Percentiles rank a stretch among this genome's conserved stretches.
Conservation (phyloP, 2,329 filamentous ascomycete genomes). For the Talaromyces sp. region DNA sequence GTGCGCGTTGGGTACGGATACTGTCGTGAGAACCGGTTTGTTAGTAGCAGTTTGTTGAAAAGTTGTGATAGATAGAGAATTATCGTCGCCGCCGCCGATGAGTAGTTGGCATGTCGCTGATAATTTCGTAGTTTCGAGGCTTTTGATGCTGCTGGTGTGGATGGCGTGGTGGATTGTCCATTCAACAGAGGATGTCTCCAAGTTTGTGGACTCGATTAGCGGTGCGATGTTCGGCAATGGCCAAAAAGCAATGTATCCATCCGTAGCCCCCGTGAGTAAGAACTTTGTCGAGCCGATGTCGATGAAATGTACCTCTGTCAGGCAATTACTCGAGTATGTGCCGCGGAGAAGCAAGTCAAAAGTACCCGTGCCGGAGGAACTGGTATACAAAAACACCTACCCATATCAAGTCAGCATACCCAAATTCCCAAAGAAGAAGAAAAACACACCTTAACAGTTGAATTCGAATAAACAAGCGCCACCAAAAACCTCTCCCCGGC, state of each 20-base stretch:
- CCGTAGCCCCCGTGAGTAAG: constrained; percentile 66
- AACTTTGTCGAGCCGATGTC: constrained; percentile 39
- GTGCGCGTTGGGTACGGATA: constrained; percentile 39
- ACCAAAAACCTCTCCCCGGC: constrained; percentile 56
- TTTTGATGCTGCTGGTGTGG: constrained; percentile 80
- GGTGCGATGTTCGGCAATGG: constrained; percentile 26
- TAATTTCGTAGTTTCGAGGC: constrained; percentile 31
- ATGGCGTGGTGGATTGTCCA: constrained; percentile 45
- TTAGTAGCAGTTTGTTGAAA: constrained; percentile 16
- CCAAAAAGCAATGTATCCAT: constrained; percentile 69
- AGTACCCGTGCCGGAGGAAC: constrained; percentile 13
- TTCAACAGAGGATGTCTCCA: not conserved
- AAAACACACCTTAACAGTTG: constrained; percentile 56
- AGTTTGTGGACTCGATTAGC: constrained; percentile 3
- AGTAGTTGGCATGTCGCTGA: constrained; percentile 45
- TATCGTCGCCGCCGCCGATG: constrained; percentile 83
- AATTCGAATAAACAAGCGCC: constrained; percentile 78
- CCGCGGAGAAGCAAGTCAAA: constrained; percentile 48
- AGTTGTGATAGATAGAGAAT: constrained; percentile 61
- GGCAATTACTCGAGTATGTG: constrained; percentile 66
- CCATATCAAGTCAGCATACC: constrained; percentile 16
- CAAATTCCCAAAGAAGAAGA: constrained; percentile 36
- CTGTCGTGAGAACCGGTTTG: constrained; percentile 21
- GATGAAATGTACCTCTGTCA: constrained; percentile 58
- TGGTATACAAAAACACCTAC: constrained; percentile 43